These are phyloP conservation scores for Lithospermum erythrorhizon DNA, from an alignment of 257 asterid species.

Conservation along the genomic window DNA sequence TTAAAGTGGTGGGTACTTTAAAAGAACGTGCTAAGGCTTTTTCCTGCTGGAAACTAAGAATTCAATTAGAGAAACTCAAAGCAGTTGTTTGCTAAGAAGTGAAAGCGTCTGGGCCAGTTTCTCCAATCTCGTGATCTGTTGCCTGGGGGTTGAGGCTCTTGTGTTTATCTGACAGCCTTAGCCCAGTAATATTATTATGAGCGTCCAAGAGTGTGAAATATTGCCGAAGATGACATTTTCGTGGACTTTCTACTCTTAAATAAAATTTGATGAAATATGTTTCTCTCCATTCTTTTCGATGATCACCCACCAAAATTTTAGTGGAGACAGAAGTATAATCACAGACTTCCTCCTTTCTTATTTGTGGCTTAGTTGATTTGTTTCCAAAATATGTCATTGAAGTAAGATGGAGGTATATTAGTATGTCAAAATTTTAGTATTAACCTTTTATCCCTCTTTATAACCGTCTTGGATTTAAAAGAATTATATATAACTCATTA, in stretches of 20 bases:
- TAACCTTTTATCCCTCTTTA: too few species aligned
- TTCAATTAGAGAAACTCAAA: slow-evolving; percentile 60
- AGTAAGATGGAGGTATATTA: too few species aligned
- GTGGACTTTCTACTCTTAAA: too few species aligned
- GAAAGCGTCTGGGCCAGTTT: slow-evolving; percentile 8
- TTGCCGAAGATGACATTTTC: background rate
- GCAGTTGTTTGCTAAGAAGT: slow-evolving; percentile 81
- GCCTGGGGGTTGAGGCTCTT: background rate
- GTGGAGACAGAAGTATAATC: too few species aligned
- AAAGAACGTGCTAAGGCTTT: slow-evolving; percentile 88
- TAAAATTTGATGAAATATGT: background rate
- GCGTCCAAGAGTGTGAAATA: background rate
- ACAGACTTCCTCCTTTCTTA: too few species aligned
- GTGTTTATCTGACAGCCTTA: slow-evolving; percentile 2
- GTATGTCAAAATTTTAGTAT: too few species aligned
- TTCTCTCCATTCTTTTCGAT: background rate
- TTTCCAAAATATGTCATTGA: too few species aligned
- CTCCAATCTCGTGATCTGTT: background rate
- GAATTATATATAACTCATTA: too few species aligned
- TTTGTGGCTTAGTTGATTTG: too few species aligned
- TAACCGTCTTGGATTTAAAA: too few species aligned
- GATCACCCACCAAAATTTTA: too few species aligned
- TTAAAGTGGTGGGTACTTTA: slow-evolving; percentile 79
- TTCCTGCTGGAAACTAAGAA: slow-evolving; percentile 33
- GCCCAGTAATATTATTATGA: too few species aligned